A percentile compares a stretch with the other conserved stretches of the same genome.
Conservation (phyloP, 176 grass and related monocot species). For the Pharus latifolius region DNA sequence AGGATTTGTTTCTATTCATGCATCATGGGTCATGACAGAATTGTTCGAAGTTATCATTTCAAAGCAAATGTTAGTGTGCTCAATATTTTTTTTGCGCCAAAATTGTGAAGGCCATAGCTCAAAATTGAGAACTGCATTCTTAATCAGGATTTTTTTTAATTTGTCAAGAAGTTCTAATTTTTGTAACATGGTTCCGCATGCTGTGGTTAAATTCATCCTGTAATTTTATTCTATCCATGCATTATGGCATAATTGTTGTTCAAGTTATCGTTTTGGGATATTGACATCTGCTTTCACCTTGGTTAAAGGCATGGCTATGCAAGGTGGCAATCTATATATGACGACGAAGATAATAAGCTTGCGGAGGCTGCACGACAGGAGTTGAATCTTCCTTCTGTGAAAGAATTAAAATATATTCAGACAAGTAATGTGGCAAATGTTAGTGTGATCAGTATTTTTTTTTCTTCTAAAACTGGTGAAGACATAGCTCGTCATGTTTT, state of each 20-base stretch:
- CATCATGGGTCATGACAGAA: neutral
- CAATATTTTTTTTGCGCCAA: no score
- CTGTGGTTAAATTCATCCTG: no score
- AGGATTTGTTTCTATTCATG: neutral
- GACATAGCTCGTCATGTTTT: neutral
- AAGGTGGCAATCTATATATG: conserved; percentile 90
- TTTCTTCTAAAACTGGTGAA: neutral
- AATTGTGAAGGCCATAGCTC: no score
- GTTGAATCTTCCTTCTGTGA: conserved; percentile 54
- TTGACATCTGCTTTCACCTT: conserved; percentile 6
- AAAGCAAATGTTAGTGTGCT: no score
- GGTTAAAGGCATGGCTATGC: conserved; percentile 87
- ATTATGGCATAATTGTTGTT: no score
- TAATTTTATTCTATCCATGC: no score
- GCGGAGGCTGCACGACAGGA: conserved; percentile 72
- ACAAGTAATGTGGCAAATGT: conserved; percentile 45
- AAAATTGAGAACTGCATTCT: no score
- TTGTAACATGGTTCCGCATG: no score
- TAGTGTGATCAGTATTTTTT: conserved; percentile 16
- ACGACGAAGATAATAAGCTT: conserved; percentile 71
- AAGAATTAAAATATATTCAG: conserved; percentile 44
- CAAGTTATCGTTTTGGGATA: no score
- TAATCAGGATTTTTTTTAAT: no score
- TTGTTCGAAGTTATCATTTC: neutral
- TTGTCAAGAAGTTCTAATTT: no score